Percentiles rank a stretch among this genome's conserved stretches.
phyloP scores from a whole-genome alignment of 345 rosid species.

The Mangifera indica region DNA sequence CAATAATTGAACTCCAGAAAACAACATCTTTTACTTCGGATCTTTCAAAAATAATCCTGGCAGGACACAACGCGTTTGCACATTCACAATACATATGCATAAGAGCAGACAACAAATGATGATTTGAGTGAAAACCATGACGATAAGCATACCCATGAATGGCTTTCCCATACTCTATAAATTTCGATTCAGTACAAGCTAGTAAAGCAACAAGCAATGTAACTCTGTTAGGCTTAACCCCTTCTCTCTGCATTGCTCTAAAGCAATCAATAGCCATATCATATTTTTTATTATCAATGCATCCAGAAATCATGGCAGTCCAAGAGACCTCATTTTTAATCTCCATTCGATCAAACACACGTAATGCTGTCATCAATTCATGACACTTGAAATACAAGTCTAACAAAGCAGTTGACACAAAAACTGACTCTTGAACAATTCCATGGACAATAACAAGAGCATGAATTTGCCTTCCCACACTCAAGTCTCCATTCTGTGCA shows the following conservation, averaged over 20 bases:
- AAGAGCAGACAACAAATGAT: conserved; percentile 39
- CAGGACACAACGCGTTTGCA: conserved; percentile 18
- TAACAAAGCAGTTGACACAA: conserved; percentile 46
- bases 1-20: conserved; percentile 53
- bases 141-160: conserved; percentile 56
- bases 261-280: conserved; percentile 37
- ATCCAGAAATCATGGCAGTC: conserved; percentile 59
- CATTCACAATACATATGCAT: conserved; percentile 42
- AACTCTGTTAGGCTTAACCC: conserved; percentile 47
- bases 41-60: conserved; percentile 41
- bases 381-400: conserved; percentile 47
- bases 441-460: conserved; percentile 42
- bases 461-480: conserved; percentile 44
- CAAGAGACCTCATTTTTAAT: conserved; percentile 52
- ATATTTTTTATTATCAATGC: conserved; percentile 31
- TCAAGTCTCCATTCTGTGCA: conserved; percentile 23
- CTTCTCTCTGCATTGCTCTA: conserved; percentile 46
- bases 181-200: conserved; percentile 33
- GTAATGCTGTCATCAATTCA: conserved; percentile 31
- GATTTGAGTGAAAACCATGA: conserved; percentile 34
- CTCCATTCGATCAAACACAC: conserved; percentile 39
- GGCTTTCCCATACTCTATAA: conserved; percentile 37
- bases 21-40: conserved; percentile 50
- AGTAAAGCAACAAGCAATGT: conserved; percentile 39
- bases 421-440: conserved; percentile 32